These are phyloP conservation scores for Penicillium crustosum DNA, from an alignment of 2,329 filamentous ascomycete genomes.

Conservation along the genomic window DNA sequence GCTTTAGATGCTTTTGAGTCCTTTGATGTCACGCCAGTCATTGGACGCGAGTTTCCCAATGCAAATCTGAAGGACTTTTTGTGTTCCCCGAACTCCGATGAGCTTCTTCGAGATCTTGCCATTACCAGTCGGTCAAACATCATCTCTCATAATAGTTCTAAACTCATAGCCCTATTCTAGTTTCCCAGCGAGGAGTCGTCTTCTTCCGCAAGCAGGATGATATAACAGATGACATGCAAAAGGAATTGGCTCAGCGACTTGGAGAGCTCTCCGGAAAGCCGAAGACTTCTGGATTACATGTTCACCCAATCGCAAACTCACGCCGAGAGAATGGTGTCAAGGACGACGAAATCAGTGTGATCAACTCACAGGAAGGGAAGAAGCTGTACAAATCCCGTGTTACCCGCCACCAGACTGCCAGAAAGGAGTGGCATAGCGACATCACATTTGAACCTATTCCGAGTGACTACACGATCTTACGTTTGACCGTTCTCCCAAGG, in stretches of 20 bases:
- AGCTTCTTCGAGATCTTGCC: slow-evolving; percentile 36
- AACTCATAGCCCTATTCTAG: slow-evolving; percentile 28
- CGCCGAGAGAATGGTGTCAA: slow-evolving; percentile 47
- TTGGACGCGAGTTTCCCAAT: slow-evolving; percentile 51
- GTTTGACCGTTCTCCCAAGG: slow-evolving; percentile 44
- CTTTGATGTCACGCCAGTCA: slow-evolving; percentile 53
- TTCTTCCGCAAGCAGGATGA: slow-evolving; percentile 55
- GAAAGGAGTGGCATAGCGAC: slow-evolving; percentile 51
- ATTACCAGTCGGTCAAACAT: slow-evolving; percentile 28
- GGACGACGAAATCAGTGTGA: slow-evolving; percentile 53
- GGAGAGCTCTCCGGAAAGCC: slow-evolving; percentile 51
- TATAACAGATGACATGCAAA: slow-evolving; percentile 53
- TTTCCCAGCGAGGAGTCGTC: slow-evolving; percentile 54
- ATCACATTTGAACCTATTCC: slow-evolving; percentile 51
- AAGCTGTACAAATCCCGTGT: slow-evolving; percentile 42
- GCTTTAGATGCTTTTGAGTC: slow-evolving; percentile 46
- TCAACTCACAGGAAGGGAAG: slow-evolving; percentile 44
- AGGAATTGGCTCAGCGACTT: slow-evolving; percentile 52
- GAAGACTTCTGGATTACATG: slow-evolving; percentile 46
- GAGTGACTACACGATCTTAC: slow-evolving; percentile 49
- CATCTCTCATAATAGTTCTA: background rate
- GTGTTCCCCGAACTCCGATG: slow-evolving; percentile 35
- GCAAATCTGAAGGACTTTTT: slow-evolving; percentile 52
- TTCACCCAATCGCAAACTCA: slow-evolving; percentile 52
- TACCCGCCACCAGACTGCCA: slow-evolving; percentile 29